Evolutionary conservation across 2,329 filamentous ascomycete genomes (phyloP), one percentile per base, ranked within the genome.

Genomic region (Penicillium occitanis): DNA sequence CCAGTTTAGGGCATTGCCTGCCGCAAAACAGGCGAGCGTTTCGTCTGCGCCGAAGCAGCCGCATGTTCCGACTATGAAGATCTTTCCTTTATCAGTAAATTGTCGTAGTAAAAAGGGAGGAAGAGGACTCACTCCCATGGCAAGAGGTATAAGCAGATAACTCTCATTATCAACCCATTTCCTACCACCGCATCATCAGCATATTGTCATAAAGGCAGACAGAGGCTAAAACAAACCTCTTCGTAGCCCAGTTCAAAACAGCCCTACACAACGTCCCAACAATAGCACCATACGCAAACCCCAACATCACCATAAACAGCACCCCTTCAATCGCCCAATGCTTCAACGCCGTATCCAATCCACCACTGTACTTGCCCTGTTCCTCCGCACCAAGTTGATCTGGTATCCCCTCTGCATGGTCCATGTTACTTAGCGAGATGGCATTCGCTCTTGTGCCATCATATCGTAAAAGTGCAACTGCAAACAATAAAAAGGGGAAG

Each of bases 281-380:
- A 2, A 87, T 68, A 0, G 77, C 78, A 3, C 87, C 87, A 68
- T 88, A 87, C 0, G 74, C 79, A 3, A 81, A 77, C 1, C 82
- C 82, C 73, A 88, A 71, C 13, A 87, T 28, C 8, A 89, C 83
- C 71, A 86, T 83, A 69, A 89, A 89, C 0, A 88, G 70, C 75
- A 86, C 85, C 0, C 86, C 87, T 71, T 89, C 86, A 1, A 88
- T 76, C 14, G 84, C 77, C 87, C 87, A 89, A 67, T 85, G 80
- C 60, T 80, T 82, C 51, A 88, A 71, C 0, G 86, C 86, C 17
- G 80, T 79, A 0, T 82, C 79, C 2, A 83, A 74, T 17, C 85
- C 84, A 0, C 82, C 83, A 0, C 85, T 84, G 13, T 85, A 78
- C 1, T 84, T 79, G 0, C 85, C 86, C 2, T 86, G 77, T 3